Evolutionary conservation across 345 rosid species (phyloP).

Genomic region (Erucastrum elatum): DNA sequence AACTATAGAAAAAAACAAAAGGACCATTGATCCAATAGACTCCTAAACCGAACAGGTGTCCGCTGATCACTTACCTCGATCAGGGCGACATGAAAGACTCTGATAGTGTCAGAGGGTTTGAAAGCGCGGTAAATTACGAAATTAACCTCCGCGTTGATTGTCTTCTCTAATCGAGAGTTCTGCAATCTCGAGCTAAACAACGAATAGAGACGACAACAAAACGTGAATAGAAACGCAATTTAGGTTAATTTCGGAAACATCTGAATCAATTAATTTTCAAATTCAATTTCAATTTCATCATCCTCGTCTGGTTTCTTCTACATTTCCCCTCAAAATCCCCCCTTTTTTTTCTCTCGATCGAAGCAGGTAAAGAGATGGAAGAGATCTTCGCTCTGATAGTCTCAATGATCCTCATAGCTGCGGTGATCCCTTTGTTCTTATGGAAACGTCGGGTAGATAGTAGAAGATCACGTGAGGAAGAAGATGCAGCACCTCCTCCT

Average conservation of each 20-base stretch:
- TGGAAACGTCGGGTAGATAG: conserved; percentile 77
- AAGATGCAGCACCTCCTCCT: conserved; percentile 42
- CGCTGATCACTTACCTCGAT: background rate
- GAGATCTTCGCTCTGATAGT: conserved; percentile 56
- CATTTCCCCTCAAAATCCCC: background rate
- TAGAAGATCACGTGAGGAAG: conserved; percentile 41
- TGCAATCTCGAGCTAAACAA: background rate
- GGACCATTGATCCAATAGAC: background rate
- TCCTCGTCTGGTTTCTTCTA: background rate
- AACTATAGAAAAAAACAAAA: no score
- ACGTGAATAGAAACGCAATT: background rate
- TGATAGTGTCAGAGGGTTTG: accelerated
- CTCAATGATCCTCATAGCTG: conserved; percentile 61
- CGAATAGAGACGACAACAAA: background rate
- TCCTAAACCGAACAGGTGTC: background rate
- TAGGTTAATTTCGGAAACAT: background rate
- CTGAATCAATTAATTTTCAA: background rate
- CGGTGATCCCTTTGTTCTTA: conserved; percentile 68
- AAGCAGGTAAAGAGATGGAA: conserved; percentile 56
- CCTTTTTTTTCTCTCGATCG: background rate
- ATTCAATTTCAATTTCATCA: background rate
- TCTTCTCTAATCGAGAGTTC: conserved; percentile 13
- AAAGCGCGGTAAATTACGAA: background rate
- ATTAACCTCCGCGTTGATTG: conserved; percentile 6
- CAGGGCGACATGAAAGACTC: background rate